Conservation (phyloP, 805 yeast genomes). For the Brettanomyces sp. region DNA sequence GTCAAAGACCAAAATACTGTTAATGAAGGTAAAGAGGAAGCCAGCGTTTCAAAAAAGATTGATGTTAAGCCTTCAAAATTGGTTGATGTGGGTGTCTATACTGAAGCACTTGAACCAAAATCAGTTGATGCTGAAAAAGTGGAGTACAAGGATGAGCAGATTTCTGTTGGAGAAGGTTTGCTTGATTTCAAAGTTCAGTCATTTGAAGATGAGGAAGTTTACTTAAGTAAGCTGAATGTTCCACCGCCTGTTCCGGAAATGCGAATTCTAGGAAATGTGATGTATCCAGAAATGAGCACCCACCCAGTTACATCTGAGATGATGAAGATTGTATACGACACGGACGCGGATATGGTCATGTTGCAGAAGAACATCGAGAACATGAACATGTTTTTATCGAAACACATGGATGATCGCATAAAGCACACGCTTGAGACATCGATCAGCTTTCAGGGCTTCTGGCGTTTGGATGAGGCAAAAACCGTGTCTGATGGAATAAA, state of each 20-base stretch:
- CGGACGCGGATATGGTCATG: slow-evolving; percentile 21
- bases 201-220: slow-evolving; percentile 20
- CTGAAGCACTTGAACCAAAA: background rate
- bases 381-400: slow-evolving; percentile 15
- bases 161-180: background rate
- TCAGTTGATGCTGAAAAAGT: background rate
- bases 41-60: background rate
- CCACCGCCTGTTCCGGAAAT: slow-evolving; percentile 19
- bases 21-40: background rate
- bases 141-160: background rate
- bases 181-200: slow-evolving; percentile 4
- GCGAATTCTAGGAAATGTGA: slow-evolving; percentile 11
- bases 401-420: slow-evolving; percentile 12
- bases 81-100: background rate
- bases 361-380: slow-evolving; percentile 14
- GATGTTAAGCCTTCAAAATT: background rate
- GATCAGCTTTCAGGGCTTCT: slow-evolving; percentile 15
- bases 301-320: slow-evolving; percentile 16
- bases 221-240: slow-evolving; percentile 12
- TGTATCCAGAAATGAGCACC: slow-evolving; percentile 13
- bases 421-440: slow-evolving; percentile 16
- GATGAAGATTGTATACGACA: slow-evolving; percentile 20
- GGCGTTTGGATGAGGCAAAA: slow-evolving; percentile 23
- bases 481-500: slow-evolving; percentile 11
- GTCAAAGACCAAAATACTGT: background rate